These are phyloP conservation scores for Termitomyces sp. DNA, from an alignment of 768 basidiomycete genomes.

Conservation along the genomic window DNA sequence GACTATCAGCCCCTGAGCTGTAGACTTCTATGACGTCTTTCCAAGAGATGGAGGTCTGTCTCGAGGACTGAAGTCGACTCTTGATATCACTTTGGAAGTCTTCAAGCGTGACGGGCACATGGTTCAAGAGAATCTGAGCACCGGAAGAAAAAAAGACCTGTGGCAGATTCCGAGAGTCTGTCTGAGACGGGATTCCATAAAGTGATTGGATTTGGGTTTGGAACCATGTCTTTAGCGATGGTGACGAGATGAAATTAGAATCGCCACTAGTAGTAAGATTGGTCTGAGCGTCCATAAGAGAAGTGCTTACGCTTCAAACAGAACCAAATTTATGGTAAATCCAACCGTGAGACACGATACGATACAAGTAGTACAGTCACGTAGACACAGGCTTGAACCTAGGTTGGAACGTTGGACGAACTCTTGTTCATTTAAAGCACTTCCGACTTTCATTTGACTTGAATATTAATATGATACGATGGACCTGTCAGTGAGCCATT, in stretches of 20 bases:
- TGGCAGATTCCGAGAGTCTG: background rate
- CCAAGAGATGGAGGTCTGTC: constrained; percentile 30
- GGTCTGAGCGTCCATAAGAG: background rate
- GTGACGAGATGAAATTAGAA: background rate
- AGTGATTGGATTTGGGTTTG: constrained; percentile 25
- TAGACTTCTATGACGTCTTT: constrained; percentile 30
- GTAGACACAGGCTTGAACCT: no score
- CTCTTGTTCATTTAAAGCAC: no score
- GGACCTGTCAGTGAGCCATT: no score
- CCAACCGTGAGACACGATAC: no score
- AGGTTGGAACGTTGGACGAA: no score
- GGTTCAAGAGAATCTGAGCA: constrained; percentile 32
- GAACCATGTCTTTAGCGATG: constrained; percentile 22
- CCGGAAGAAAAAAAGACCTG: constrained; percentile 26
- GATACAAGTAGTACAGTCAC: no score
- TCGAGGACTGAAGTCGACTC: constrained; percentile 17
- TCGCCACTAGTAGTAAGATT: background rate
- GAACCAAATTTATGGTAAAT: background rate
- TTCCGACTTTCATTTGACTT: no score
- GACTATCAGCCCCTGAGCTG: constrained; percentile 7
- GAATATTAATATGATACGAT: no score
- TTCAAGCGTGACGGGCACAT: constrained; percentile 22
- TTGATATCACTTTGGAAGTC: constrained; percentile 25
- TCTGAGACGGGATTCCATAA: constrained; percentile 17
- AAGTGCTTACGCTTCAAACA: background rate